Evolutionary conservation across 2,329 filamentous ascomycete species (phyloP).

Genomic region (Fusarium domesticum): DNA sequence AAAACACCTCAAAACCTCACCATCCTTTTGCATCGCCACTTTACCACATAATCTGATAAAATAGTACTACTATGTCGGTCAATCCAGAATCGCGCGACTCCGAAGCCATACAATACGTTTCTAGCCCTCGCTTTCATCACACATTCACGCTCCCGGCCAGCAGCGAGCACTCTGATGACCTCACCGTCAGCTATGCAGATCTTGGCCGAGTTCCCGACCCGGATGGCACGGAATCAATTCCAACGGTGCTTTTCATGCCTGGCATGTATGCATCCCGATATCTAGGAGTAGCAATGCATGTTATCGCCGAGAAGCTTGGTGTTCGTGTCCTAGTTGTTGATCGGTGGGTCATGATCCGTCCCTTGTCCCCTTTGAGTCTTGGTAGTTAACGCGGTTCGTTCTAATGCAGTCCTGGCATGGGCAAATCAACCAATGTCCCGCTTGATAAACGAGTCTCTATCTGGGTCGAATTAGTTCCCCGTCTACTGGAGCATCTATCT

Average conservation of each 20-base stretch:
- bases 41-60: no score
- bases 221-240: conserved; percentile 5
- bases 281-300: conserved; percentile 33
- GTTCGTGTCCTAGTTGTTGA: conserved; percentile 35
- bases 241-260: conserved; percentile 31
- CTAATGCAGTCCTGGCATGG: conserved; percentile 28
- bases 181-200: conserved; percentile 31
- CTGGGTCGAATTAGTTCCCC: conserved; percentile 32
- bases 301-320: conserved; percentile 29
- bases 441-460: conserved; percentile 16
- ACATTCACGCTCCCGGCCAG: conserved; percentile 26
- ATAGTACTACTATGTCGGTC: no score
- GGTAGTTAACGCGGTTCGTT: conserved; percentile 22
- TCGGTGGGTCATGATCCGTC: conserved; percentile 24
- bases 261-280: conserved; percentile 29
- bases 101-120: conserved; percentile 10
- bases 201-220: conserved; percentile 15
- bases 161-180: conserved; percentile 10
- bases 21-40: no score
- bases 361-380: conserved; percentile 11
- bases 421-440: conserved; percentile 18
- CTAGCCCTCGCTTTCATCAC: conserved; percentile 27
- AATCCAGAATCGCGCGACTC: neutral
- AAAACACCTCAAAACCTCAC: no score
- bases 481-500: conserved; percentile 33